These are phyloP conservation scores for Aurifilum marmelostoma DNA, from an alignment of 2,329 filamentous ascomycete genomes.

Conservation along the genomic window DNA sequence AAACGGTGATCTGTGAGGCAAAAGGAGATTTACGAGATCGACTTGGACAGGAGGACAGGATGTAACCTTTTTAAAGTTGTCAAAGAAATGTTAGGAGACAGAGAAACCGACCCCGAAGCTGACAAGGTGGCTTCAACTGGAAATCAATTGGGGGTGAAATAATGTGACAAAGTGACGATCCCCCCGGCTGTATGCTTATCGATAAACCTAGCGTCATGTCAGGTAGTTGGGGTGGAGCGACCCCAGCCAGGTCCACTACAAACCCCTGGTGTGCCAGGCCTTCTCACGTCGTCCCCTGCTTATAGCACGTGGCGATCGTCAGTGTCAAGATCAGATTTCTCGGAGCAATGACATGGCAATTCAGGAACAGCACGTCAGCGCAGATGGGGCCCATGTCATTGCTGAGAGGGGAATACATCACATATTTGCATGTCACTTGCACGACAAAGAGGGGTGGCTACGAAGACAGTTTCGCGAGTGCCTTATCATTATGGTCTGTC, in stretches of 20 bases:
- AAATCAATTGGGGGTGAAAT: conserved; percentile 11
- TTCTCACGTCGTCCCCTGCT: conserved; percentile 9
- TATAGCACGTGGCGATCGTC: conserved; percentile 17
- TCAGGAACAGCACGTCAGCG: conserved; percentile 2
- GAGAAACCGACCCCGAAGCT: conserved; percentile 23
- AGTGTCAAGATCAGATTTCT: conserved; percentile 8
- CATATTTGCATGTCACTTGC: conserved; percentile 1
- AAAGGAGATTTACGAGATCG: not conserved
- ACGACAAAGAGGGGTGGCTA: not conserved
- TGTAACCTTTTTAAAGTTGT: not conserved
- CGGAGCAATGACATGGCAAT: conserved; percentile 12
- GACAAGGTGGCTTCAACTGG: conserved; percentile 35
- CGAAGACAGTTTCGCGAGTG: conserved; percentile 12
- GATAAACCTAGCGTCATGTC: conserved; percentile 20
- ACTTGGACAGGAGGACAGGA: not conserved
- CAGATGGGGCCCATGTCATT: not conserved
- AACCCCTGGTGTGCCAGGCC: conserved; percentile 10
- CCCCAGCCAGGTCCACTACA: not conserved
- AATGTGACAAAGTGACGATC: conserved; percentile 16
- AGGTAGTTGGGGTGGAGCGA: conserved; percentile 3
- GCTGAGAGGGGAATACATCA: not conserved
- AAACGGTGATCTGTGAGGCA: conserved; percentile 4
- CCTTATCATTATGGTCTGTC: conserved; percentile 29
- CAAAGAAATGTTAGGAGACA: conserved; percentile 2
- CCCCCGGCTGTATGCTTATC: conserved; percentile 26